Base-by-base conservation (phyloP, 2,329 filamentous ascomycete genomes). In the Emericellopsis cladophorae region DNA sequence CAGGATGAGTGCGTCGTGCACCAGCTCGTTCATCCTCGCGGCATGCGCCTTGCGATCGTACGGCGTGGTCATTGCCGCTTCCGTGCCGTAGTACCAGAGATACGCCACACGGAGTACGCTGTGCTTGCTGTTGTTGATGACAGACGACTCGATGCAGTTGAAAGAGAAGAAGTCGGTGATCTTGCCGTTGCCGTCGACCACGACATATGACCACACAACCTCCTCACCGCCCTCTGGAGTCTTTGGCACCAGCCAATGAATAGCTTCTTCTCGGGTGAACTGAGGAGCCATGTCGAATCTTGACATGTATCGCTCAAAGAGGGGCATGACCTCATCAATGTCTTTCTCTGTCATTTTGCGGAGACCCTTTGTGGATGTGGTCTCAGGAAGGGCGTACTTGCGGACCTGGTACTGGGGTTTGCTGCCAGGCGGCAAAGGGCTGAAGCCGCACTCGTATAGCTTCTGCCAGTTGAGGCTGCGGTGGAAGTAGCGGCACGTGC, bases 101-200 rank as follows among this genome's bases (percentile, higher is more conserved):
- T 98, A 98, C 24, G 92, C 92, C 4, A 90, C 92, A 49, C 81
- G 83, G 53, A 98, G 79, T 43, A 79, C 76, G 44, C 78, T 74
- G 64, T 94, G 82, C 58, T 84, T 84, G 36, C 76, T 67, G 55
- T 87, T 79, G 50, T 82, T 80, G 53, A 98, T 93, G 44, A 95
- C 84, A 2, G 87, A 92, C 14, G 88, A 95, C 58, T 95, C 88
- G 29, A 98, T 81, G 55, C 79, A 81, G 70, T 96, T 98, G 66
- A 96, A 98, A 31, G 88, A 95, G 65, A 95, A 83, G 65, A 95
- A 95, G 62, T 98, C 92, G 31, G 87, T 95, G 54, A 98, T 85
- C 52, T 87, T 87, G 46, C 84, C 75, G 39, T 81, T 78, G 37
- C 76, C 61, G 44, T 72, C 64, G 68, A 89, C 90, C 12, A 94